Conservation (phyloP, 352 stramenopile species). For the Phytophthora cactorum region DNA sequence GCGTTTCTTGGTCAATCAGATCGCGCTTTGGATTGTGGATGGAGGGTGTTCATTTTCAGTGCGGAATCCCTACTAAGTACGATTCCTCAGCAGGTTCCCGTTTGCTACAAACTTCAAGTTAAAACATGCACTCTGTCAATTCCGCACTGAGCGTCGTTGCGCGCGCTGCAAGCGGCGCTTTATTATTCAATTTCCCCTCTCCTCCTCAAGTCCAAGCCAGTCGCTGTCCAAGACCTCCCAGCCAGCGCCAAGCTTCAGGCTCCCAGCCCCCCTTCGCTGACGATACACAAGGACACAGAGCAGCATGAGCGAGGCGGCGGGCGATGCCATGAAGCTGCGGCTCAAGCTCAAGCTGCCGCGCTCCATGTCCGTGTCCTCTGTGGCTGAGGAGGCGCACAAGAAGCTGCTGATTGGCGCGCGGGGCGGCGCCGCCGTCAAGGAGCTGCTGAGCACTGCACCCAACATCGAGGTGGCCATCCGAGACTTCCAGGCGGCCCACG, state of each 20-base stretch:
- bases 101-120: constrained; percentile 24
- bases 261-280: constrained; percentile 4
- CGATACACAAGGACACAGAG: constrained; percentile 5
- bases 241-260: constrained; percentile 15
- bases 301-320: constrained; percentile 50
- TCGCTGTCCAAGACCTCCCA: constrained; percentile 2
- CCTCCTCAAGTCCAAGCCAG: constrained; percentile 26
- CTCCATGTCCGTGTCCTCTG: constrained; percentile 30
- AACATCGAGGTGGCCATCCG: constrained; percentile 86
- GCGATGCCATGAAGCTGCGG: constrained; percentile 41
- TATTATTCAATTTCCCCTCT: constrained; percentile 47
- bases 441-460: constrained; percentile 81
- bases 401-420: constrained; percentile 73
- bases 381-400: constrained; percentile 35
- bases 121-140: constrained; percentile 41
- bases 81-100: not conserved
- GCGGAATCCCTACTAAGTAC: constrained; percentile 31
- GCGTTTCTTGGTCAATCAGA: constrained; percentile 14
- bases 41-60: constrained; percentile 23
- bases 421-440: constrained; percentile 79
- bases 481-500: constrained; percentile 75
- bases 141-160: constrained; percentile 24
- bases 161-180: constrained; percentile 10
- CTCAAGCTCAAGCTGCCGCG: constrained; percentile 73
- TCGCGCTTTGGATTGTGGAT: constrained; percentile 39